Percentiles rank a stretch among this genome's conserved stretches.
phyloP scores from a whole-genome alignment of 768 basidiomycete genomes.

The Trametes villosa region DNA sequence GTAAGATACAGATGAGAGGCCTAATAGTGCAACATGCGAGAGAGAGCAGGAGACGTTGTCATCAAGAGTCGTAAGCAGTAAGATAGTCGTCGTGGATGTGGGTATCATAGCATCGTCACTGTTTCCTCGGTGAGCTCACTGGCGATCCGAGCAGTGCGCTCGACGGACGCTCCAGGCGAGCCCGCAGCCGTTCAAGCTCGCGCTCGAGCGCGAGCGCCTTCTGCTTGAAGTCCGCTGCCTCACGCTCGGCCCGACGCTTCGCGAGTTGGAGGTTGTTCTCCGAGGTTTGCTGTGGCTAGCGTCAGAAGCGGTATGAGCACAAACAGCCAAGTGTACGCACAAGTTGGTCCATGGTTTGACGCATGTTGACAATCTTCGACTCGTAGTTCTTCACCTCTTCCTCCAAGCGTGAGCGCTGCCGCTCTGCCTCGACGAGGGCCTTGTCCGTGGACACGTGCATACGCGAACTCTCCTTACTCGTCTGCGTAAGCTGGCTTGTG shows the following conservation, averaged over 20 bases:
- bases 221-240: conserved; percentile 75
- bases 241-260: conserved; percentile 78
- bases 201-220: conserved; percentile 67
- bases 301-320: conserved; percentile 14
- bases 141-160: conserved; percentile 41
- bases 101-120: not conserved
- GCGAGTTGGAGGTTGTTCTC: conserved; percentile 69
- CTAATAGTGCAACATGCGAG: conserved; percentile 24
- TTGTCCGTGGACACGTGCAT: conserved; percentile 50
- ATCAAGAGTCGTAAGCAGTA: conserved; percentile 16
- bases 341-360: conserved; percentile 62
- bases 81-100: conserved; percentile 4
- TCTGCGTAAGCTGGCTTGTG: conserved; percentile 57
- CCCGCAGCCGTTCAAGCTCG: conserved; percentile 71
- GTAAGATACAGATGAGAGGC: conserved; percentile 24
- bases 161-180: conserved; percentile 62
- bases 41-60: conserved; percentile 12
- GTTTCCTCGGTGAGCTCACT: conserved; percentile 41
- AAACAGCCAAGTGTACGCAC: conserved; percentile 45
- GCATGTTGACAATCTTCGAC: conserved; percentile 56
- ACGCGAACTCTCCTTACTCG: conserved; percentile 49
- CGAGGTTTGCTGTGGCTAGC: conserved; percentile 61
- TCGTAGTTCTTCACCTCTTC: conserved; percentile 68
- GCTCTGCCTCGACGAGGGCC: conserved; percentile 64
- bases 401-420: conserved; percentile 63